A percentile compares a stretch with the other conserved stretches of the same genome.
phyloP scores from a whole-genome alignment of 495 filamentous ascomycete species.

The Aspergillus campestris region DNA sequence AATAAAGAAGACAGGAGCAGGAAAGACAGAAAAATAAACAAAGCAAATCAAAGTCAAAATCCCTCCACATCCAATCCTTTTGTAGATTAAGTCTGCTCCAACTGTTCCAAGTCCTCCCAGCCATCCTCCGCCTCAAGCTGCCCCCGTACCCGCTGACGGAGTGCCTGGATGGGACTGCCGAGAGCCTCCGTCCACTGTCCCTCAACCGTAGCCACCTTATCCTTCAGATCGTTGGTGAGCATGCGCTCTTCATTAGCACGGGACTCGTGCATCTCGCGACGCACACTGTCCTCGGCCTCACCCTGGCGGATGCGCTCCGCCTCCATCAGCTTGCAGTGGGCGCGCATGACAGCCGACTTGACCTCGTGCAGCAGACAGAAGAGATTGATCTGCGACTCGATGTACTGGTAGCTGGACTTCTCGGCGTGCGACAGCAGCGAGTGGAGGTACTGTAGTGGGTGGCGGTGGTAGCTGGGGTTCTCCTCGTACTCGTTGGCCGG shows the following conservation, averaged over 20 bases:
- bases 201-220: conserved; percentile 83
- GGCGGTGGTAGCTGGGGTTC: conserved; percentile 67
- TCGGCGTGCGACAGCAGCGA: conserved; percentile 76
- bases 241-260: conserved; percentile 54
- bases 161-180: conserved; percentile 48
- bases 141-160: conserved; percentile 50
- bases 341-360: conserved; percentile 64
- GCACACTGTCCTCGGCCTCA: conserved; percentile 39
- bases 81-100: conserved; percentile 27
- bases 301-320: conserved; percentile 51
- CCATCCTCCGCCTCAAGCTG: conserved; percentile 60
- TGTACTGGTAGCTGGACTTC: conserved; percentile 90
- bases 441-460: conserved; percentile 85
- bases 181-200: conserved; percentile 73
- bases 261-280: conserved; percentile 50
- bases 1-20: conserved; percentile 1
- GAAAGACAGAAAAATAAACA: conserved; percentile 5
- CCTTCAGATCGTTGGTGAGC: conserved; percentile 81
- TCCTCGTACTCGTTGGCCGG: conserved; percentile 72
- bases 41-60: conserved; percentile 10
- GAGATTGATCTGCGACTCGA: conserved; percentile 87
- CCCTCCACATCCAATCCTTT: not conserved
- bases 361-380: conserved; percentile 93
- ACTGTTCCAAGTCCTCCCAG: conserved; percentile 58
- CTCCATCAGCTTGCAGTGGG: conserved; percentile 45